phyloP scores from a whole-genome alignment of 176 grass and related monocot species.

The Chrysopogon serrulatus region DNA sequence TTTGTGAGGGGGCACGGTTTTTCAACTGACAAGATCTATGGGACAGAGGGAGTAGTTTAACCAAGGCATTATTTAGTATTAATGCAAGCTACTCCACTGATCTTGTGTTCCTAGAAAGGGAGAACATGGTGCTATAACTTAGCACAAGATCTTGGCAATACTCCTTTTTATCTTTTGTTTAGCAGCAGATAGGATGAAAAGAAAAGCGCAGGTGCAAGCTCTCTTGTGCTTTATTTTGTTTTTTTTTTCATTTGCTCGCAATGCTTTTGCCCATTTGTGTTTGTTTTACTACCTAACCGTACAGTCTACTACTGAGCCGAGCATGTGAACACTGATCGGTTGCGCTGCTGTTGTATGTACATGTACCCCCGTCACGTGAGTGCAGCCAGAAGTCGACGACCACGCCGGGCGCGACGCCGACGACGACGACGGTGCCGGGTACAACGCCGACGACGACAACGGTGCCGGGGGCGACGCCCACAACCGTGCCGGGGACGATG shows the following conservation, averaged over 20 bases:
- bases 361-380: neutral
- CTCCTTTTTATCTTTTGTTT: neutral
- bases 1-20: no score
- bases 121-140: neutral
- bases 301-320: neutral
- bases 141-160: slow-evolving; percentile 3
- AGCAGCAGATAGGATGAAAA: slow-evolving; percentile 1
- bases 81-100: neutral
- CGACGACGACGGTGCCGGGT: neutral
- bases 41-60: no score
- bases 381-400: slow-evolving; percentile 72
- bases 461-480: neutral
- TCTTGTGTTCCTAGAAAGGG: neutral
- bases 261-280: neutral
- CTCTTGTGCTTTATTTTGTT: neutral
- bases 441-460: neutral
- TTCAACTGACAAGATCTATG: no score
- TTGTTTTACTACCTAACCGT: no score
- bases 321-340: slow-evolving; percentile 21
- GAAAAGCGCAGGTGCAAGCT: neutral
- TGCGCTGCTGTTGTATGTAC: neutral
- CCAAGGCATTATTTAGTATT: neutral
- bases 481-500: neutral
- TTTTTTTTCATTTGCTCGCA: neutral
- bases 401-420: neutral